These are phyloP conservation scores for Pythium aristosporum DNA, from an alignment of 352 stramenopile genomes.

Conservation along the genomic window DNA sequence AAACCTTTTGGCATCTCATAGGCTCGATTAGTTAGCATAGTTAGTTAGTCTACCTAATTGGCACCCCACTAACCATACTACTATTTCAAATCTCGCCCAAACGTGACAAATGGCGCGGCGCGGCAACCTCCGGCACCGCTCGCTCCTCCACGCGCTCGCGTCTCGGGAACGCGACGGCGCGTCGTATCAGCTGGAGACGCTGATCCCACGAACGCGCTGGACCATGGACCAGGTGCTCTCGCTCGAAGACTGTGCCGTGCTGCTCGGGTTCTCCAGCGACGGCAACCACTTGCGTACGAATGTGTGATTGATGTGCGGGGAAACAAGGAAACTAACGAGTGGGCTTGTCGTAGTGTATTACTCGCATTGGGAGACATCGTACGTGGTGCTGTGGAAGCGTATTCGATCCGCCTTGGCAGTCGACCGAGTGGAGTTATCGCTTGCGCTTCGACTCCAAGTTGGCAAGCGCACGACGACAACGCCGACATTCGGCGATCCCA, in stretches of 20 bases:
- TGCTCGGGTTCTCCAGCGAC: constrained; percentile 72
- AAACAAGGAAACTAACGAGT: not conserved
- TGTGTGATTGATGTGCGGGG: not conserved
- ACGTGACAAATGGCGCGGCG: constrained; percentile 1
- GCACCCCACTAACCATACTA: too few relatives aligned
- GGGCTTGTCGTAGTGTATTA: constrained; percentile 45
- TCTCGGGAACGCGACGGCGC: constrained; percentile 5
- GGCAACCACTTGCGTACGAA: constrained; percentile 54
- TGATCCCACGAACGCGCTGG: constrained; percentile 4
- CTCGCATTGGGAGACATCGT: constrained; percentile 31
- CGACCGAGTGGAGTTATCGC: not conserved
- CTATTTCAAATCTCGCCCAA: not conserved
- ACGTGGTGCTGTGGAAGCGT: constrained; percentile 54
- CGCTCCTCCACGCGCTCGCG: constrained; percentile 19
- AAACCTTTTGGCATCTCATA: too few relatives aligned
- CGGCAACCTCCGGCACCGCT: not conserved
- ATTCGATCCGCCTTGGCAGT: constrained; percentile 13
- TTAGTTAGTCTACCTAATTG: too few relatives aligned
- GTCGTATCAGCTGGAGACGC: not conserved
- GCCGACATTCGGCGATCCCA: constrained; percentile 4
- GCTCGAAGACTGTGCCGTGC: constrained; percentile 42
- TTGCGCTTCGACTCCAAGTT: constrained; percentile 12
- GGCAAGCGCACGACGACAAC: constrained; percentile 1
- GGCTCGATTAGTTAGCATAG: too few relatives aligned
- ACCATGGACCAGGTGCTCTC: constrained; percentile 34